Evolutionary conservation across 2,329 filamentous ascomycete species (phyloP).

Genomic region (Penicillium sumatraense): DNA sequence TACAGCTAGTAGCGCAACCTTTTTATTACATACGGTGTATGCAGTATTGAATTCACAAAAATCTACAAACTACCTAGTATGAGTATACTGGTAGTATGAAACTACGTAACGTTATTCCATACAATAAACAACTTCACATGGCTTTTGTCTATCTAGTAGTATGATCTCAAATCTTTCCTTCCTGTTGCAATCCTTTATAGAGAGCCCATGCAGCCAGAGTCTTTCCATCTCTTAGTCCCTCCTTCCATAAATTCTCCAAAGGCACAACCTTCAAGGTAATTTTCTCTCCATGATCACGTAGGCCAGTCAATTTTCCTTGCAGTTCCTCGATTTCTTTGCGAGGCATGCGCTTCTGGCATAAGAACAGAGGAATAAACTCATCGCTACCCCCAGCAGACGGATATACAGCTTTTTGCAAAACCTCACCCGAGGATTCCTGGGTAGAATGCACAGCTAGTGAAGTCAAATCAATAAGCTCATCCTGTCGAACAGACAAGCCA

Average conservation of each 20-base stretch:
- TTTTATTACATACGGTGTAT: too few species aligned
- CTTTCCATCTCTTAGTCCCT: slow-evolving; percentile 61
- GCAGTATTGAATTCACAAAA: too few species aligned
- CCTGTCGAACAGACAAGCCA: slow-evolving; percentile 53
- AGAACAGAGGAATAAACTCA: slow-evolving; percentile 62
- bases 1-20: too few species aligned
- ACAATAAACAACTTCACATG: too few species aligned
- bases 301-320: slow-evolving; percentile 58
- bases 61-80: too few species aligned
- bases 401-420: slow-evolving; percentile 56
- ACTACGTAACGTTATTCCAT: too few species aligned
- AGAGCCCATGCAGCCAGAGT: slow-evolving; percentile 59
- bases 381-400: slow-evolving; percentile 61
- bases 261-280: slow-evolving; percentile 62
- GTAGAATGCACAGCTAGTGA: slow-evolving; percentile 48
- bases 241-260: slow-evolving; percentile 58
- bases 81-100: too few species aligned
- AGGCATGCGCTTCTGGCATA: slow-evolving; percentile 59
- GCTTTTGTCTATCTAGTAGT: neutral
- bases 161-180: slow-evolving; percentile 45
- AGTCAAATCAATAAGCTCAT: slow-evolving; percentile 60
- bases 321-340: slow-evolving; percentile 54
- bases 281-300: slow-evolving; percentile 61
- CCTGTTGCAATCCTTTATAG: slow-evolving; percentile 57
- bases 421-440: slow-evolving; percentile 31